Percentiles rank a stretch among this genome's conserved stretches.
These are phyloP conservation scores for Rhizopogon vesiculosus DNA, from an alignment of 768 basidiomycete species.

Conservation along the genomic window DNA sequence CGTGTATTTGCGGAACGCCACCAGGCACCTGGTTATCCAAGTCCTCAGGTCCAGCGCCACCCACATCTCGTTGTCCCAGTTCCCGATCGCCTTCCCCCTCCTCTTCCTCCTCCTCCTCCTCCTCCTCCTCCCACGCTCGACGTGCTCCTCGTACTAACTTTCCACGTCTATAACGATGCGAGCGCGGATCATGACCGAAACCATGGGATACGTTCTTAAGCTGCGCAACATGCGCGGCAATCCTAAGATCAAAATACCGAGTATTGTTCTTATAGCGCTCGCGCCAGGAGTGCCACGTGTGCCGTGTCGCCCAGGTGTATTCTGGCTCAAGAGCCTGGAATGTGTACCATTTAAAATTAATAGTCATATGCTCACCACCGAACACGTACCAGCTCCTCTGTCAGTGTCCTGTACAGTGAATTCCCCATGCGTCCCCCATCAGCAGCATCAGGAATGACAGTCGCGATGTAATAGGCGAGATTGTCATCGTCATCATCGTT, in stretches of 20 bases:
- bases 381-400: conserved; percentile 39
- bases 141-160: not conserved
- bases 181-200: conserved; percentile 19
- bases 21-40: not conserved
- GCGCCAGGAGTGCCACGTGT: conserved; percentile 60
- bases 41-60: not conserved
- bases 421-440: conserved; percentile 43
- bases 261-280: conserved; percentile 50
- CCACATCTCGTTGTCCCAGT: not conserved
- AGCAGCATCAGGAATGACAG: conserved; percentile 31
- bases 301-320: conserved; percentile 33
- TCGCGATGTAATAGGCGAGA: conserved; percentile 47
- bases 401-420: conserved; percentile 39
- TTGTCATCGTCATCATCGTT: conserved; percentile 36
- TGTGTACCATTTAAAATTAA: not conserved
- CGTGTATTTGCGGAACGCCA: not conserved
- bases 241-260: conserved; percentile 34
- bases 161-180: conserved; percentile 1
- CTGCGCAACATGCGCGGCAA: conserved; percentile 25
- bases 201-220: conserved; percentile 14
- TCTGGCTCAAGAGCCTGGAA: conserved; percentile 32
- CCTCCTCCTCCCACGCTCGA: not conserved
- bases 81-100: not conserved
- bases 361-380: not conserved
- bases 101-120: conserved; percentile 6